These are phyloP conservation scores for Pseudogymnoascus sp. DNA, from an alignment of 2,329 filamentous ascomycete species.

Conservation along the genomic window DNA sequence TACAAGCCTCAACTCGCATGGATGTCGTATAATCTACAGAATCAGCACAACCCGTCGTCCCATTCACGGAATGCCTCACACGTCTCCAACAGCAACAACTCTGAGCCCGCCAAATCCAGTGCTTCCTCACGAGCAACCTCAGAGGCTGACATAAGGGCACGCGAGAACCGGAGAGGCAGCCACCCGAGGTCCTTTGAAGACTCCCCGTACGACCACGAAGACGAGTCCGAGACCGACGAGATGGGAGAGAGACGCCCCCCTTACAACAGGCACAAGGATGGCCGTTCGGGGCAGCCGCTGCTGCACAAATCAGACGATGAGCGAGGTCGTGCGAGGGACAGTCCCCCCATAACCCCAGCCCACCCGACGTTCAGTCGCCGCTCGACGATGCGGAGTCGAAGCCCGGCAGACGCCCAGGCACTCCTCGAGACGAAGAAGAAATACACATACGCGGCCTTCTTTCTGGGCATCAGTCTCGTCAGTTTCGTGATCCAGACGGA, in stretches of 20 bases:
- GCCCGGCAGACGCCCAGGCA: constrained; percentile 53
- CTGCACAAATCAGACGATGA: constrained; percentile 26
- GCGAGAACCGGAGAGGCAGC: neutral
- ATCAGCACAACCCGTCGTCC: neutral
- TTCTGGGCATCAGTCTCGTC: constrained; percentile 72
- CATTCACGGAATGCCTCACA: neutral
- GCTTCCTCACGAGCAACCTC: neutral
- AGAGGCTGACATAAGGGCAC: neutral
- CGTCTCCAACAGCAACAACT: neutral
- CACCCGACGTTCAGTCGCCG: constrained; percentile 40
- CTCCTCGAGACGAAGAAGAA: constrained; percentile 64
- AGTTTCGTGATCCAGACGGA: constrained; percentile 93
- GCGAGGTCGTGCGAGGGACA: constrained; percentile 18
- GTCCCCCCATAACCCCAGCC: constrained; percentile 21
- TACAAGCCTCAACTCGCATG: neutral
- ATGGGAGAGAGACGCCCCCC: constrained; percentile 31
- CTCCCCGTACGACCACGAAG: constrained; percentile 6
- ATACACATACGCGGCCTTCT: constrained; percentile 80
- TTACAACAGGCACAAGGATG: constrained; percentile 29
- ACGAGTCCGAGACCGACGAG: constrained; percentile 23
- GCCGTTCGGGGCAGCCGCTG: constrained; percentile 31
- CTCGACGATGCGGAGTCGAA: constrained; percentile 68
- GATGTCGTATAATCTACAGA: neutral
- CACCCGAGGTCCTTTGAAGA: neutral
- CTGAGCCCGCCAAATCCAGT: neutral